A percentile compares a stretch with the other conserved stretches of the same genome.
Conservation (phyloP, 805 yeast genomes). For the Wickerhamiella kurtzmanii region DNA sequence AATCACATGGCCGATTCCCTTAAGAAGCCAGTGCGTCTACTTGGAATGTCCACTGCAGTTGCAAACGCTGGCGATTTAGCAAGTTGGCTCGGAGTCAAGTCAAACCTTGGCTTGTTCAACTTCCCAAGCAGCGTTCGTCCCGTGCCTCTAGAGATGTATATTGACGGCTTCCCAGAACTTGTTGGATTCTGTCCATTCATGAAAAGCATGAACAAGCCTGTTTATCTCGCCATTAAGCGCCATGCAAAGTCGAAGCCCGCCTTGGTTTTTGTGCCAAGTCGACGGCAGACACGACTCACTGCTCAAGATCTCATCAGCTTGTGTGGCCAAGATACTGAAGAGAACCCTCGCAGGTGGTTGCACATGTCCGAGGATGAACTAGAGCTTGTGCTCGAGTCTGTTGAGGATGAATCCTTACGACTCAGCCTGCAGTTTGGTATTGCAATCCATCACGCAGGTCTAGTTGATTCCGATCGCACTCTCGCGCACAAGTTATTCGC, state of each 20-base stretch:
- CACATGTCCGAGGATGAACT: constrained; percentile 54
- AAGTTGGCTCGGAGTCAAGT: constrained; percentile 63
- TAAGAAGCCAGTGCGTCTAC: constrained; percentile 44
- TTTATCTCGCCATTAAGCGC: constrained; percentile 81
- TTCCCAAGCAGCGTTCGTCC: constrained; percentile 76
- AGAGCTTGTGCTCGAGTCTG: constrained; percentile 35
- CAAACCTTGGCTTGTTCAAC: constrained; percentile 47
- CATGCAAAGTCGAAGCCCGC: constrained; percentile 82
- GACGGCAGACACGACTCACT: constrained; percentile 70
- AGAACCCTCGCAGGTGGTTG: constrained; percentile 58
- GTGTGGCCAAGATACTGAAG: constrained; percentile 53
- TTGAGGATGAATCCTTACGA: constrained; percentile 71
- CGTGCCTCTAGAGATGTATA: constrained; percentile 74
- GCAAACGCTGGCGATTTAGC: constrained; percentile 80
- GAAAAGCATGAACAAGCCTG: constrained; percentile 84
- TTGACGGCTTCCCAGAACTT: constrained; percentile 75
- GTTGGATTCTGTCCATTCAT: constrained; percentile 69
- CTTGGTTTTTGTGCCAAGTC: constrained; percentile 69
- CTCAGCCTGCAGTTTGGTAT: constrained; percentile 67
- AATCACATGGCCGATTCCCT: constrained; percentile 54
- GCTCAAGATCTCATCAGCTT: constrained; percentile 65
- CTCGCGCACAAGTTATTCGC: constrained; percentile 60
- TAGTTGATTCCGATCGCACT: constrained; percentile 58
- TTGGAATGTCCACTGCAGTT: constrained; percentile 78
- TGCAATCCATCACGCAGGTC: constrained; percentile 73